A percentile compares a stretch with the other conserved stretches of the same genome.
Evolutionary conservation across 1,284 basidiomycete species (phyloP).

Genomic region (Hortiboletus rubellus): DNA sequence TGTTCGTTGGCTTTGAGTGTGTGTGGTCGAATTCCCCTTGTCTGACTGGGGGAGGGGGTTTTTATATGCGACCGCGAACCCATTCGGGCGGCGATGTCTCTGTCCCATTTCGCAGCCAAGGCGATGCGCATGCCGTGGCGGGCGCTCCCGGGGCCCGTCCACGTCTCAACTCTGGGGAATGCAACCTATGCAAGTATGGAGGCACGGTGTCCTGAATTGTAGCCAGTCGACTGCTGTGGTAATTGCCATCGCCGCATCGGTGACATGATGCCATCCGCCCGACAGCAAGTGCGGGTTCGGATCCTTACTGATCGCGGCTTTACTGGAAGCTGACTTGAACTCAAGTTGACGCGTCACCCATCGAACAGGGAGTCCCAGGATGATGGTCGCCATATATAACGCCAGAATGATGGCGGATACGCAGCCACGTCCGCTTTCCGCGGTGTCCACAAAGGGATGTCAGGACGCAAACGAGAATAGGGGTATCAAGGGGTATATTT

Average conservation of each 20-base stretch:
- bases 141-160: not conserved
- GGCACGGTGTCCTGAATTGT: constrained; percentile 3
- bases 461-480: not conserved
- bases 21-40: not conserved
- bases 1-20: not conserved
- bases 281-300: not conserved
- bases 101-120: not conserved
- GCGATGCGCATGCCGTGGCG: not conserved
- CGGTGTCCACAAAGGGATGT: not conserved
- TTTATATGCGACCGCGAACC: constrained; percentile 15
- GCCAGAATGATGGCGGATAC: too few relatives aligned
- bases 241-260: not conserved
- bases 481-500: not conserved
- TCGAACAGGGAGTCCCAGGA: too few relatives aligned
- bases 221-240: not conserved
- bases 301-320: not conserved
- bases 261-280: not conserved
- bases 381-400: too few relatives aligned
- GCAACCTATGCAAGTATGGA: not conserved
- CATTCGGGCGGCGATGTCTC: not conserved
- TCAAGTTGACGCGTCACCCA: too few relatives aligned
- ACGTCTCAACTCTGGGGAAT: not conserved
- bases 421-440: not conserved
- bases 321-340: too few relatives aligned
- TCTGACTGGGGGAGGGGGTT: not conserved